Conservation (phyloP, 2,329 filamentous ascomycete species). For the Fusarium sp. region DNA sequence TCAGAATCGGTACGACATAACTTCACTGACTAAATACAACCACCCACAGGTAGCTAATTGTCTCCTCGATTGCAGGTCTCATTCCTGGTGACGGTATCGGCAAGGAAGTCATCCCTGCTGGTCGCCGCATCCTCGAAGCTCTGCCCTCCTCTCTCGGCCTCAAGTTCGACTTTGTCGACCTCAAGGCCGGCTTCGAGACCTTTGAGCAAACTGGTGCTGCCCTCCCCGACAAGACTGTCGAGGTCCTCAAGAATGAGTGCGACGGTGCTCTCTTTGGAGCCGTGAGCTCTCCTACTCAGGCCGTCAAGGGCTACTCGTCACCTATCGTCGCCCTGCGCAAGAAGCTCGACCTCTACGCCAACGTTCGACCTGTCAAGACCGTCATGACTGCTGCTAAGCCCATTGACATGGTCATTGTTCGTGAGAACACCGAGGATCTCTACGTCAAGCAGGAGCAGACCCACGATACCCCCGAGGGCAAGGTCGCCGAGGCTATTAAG, state of each 20-base stretch:
- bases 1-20: slow-evolving; percentile 53
- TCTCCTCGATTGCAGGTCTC: slow-evolving; percentile 70
- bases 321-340: slow-evolving; percentile 98
- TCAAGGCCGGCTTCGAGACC: slow-evolving; percentile 91
- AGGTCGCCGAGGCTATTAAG: slow-evolving; percentile 97
- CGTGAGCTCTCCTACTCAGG: slow-evolving; percentile 88
- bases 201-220: slow-evolving; percentile 91
- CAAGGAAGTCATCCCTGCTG: slow-evolving; percentile 96
- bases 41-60: not conserved
- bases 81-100: slow-evolving; percentile 99
- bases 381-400: slow-evolving; percentile 72
- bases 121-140: slow-evolving; percentile 90
- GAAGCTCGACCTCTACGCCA: slow-evolving; percentile 93
- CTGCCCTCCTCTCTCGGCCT: slow-evolving; percentile 90
- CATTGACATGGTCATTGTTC: slow-evolving; percentile 97
- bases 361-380: slow-evolving; percentile 94
- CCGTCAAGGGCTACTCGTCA: slow-evolving; percentile 94
- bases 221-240: slow-evolving; percentile 89
- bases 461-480: slow-evolving; percentile 77
- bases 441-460: slow-evolving; percentile 98
- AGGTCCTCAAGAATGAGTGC: slow-evolving; percentile 88
- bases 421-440: slow-evolving; percentile 98
- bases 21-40: not conserved
- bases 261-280: slow-evolving; percentile 97
- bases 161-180: slow-evolving; percentile 93